Evolutionary conservation across 1,284 basidiomycete genomes (phyloP).

Genomic region (Ganoderma meredithae): DNA sequence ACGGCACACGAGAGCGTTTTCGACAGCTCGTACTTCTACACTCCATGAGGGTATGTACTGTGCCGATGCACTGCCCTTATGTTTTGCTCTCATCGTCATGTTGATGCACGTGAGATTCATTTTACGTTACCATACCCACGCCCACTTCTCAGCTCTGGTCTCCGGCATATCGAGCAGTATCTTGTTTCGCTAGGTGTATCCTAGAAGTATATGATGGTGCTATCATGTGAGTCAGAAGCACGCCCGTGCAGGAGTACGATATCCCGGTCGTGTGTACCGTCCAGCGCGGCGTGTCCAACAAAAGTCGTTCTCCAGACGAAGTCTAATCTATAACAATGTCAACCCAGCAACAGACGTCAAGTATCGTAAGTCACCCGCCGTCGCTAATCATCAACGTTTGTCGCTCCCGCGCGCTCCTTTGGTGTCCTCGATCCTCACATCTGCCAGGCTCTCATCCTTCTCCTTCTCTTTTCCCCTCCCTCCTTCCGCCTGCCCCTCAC

Average conservation of each 20-base stretch:
- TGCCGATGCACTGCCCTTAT: not conserved
- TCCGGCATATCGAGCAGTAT: not conserved
- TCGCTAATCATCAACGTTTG: not conserved
- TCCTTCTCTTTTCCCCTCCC: not conserved
- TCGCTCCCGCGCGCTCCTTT: not conserved
- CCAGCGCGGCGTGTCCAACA: not conserved
- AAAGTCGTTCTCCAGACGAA: not conserved
- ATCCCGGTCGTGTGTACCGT: not conserved
- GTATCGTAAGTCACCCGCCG: not conserved
- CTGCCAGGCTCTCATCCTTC: not conserved
- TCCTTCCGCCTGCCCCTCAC: not conserved
- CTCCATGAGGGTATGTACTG: constrained; percentile 4
- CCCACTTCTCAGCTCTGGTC: not conserved
- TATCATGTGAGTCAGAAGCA: not conserved
- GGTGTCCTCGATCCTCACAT: constrained; percentile 4
- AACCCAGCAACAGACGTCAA: not conserved
- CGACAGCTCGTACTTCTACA: constrained; percentile 5
- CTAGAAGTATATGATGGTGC: not conserved
- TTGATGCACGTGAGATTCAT: not conserved
- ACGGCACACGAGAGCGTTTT: not conserved
- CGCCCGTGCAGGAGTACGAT: not conserved
- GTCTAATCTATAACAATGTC: not conserved
- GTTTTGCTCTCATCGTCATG: not conserved
- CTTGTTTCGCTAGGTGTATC: not conserved
- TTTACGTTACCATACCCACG: not conserved